Evolutionary conservation across 805 yeast species (phyloP), one percentile per base, ranked within the genome.

Genomic region (Yamadazyma kitorensis): DNA sequence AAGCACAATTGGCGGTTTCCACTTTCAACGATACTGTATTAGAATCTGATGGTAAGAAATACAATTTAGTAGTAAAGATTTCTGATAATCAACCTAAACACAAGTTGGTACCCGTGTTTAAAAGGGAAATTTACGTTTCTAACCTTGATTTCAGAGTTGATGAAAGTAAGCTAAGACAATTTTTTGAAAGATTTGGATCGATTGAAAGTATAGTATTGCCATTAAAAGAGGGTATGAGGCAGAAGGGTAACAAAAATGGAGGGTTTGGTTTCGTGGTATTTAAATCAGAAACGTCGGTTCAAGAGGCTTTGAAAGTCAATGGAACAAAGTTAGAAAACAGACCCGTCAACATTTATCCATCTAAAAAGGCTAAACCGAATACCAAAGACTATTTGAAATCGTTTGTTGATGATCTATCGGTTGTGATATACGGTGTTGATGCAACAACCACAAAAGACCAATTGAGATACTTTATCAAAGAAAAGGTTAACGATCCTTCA

Each of bases 261-360:
- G 89, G 91, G 0, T 80, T 70, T 52, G 95, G 82, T 0, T 83
- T 85, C 49, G 57, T 85, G 0, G 61, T 74, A 0, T 83, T 76
- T 45, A 37, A 48, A 2, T 54, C 56, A 0, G 50, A 55, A 6
- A 67, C 62, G 1, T 70, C 66, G 3, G 84, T 87, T 0, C 48
- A 56, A 0, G 50, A 51, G 3, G 78, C 86, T 0, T 42, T 79
- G 1, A 25, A 43, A 9, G 49, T 69, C 29, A 64, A 78, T 41
- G 61, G 66, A 6, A 44, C 57, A 0, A 53, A 57, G 3, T 40
- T 82, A 2, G 65, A 64, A 24, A 79, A 72, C 0, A 55, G 84
- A 27, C 54, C 46, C 0, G 59, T 85, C 2, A 59, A 59, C 9
- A 82, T 81, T 0, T 58, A 66, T 1, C 50, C 37, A 7, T 43